These are phyloP conservation scores for Nephelium lappaceum DNA, from an alignment of 345 rosid genomes.

Conservation along the genomic window DNA sequence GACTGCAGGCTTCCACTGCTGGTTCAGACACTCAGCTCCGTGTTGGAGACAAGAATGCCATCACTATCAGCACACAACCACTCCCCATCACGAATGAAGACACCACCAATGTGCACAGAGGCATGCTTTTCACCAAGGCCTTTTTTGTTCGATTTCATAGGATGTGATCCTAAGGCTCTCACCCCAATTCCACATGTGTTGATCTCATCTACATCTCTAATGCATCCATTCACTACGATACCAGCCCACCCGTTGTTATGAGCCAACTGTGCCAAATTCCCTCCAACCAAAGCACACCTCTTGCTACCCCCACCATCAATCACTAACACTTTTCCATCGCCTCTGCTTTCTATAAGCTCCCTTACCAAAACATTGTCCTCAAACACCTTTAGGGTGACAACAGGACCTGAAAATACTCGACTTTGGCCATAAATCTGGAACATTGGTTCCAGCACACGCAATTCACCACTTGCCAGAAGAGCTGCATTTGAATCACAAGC, in stretches of 20 bases:
- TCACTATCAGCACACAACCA: constrained; percentile 92
- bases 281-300: constrained; percentile 85
- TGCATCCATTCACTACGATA: constrained; percentile 74
- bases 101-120: constrained; percentile 59
- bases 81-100: constrained; percentile 66
- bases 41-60: constrained; percentile 67
- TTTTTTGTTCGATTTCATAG: constrained; percentile 73
- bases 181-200: constrained; percentile 73
- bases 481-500: constrained; percentile 76
- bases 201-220: constrained; percentile 87
- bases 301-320: constrained; percentile 90
- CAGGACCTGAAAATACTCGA: constrained; percentile 67
- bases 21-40: constrained; percentile 55
- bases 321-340: constrained; percentile 81
- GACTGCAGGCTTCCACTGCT: neutral
- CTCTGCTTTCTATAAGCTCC: constrained; percentile 67
- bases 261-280: constrained; percentile 71
- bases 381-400: constrained; percentile 75
- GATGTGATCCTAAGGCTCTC: constrained; percentile 79
- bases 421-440: constrained; percentile 80
- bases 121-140: constrained; percentile 79
- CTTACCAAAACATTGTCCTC: constrained; percentile 88
- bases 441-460: constrained; percentile 67
- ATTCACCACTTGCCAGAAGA: constrained; percentile 58
- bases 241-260: constrained; percentile 91